Percentiles rank a stretch among this genome's conserved stretches.
phyloP scores from a whole-genome alignment of 257 asterid genomes.

The Prunella vulgaris region DNA sequence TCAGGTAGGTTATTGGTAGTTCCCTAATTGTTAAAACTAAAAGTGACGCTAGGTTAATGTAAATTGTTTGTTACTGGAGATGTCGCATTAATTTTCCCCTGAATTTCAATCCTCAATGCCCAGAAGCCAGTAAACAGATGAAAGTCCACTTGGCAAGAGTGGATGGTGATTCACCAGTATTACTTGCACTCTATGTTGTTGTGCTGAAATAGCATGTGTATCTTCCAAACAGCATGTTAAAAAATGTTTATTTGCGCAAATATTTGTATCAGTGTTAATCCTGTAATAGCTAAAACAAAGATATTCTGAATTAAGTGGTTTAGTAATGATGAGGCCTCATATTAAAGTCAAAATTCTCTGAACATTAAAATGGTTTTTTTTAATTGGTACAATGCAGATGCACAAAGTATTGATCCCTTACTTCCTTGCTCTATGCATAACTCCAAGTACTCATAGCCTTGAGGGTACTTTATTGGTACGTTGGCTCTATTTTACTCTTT shows the following conservation, averaged over 20 bases:
- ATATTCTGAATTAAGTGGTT: background rate
- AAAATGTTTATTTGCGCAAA: conserved; percentile 1
- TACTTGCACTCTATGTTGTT: background rate
- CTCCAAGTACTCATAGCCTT: conserved; percentile 90
- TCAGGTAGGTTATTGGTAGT: background rate
- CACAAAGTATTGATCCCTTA: conserved; percentile 84
- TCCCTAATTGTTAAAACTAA: background rate
- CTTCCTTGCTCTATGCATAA: conserved; percentile 69
- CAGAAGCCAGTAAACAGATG: background rate
- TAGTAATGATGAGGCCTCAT: background rate
- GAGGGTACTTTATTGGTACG: conserved; percentile 92
- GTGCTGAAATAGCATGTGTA: background rate
- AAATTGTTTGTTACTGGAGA: background rate
- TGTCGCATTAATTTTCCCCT: too few species aligned
- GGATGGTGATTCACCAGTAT: background rate
- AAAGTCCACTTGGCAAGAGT: background rate
- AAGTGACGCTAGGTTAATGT: background rate
- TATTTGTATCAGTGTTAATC: conserved; percentile 3
- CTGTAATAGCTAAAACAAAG: background rate
- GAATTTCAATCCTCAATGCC: background rate
- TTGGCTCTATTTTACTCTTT: conserved; percentile 14
- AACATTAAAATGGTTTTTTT: conserved; percentile 6
- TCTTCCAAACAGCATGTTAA: background rate
- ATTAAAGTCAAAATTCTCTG: background rate
- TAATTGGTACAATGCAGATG: conserved; percentile 56